Evolutionary conservation across 371 early-diverging fungal genomes (phyloP), one percentile per base, ranked within the genome.

Genomic region (Mucor sp.): DNA sequence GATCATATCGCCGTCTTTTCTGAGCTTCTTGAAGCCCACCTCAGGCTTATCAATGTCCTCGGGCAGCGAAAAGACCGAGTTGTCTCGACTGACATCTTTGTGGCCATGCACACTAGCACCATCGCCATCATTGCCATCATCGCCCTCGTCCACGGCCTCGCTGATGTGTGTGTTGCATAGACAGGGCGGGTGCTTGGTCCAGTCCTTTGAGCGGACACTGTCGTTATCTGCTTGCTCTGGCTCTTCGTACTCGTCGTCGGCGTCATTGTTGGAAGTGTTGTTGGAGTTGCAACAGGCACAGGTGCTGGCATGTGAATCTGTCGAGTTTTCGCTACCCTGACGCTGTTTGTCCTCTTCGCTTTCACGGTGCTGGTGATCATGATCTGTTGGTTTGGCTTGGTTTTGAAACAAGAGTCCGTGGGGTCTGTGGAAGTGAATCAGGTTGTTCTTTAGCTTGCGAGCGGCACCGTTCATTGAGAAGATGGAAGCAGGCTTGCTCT

Each of bases 1-100:
- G 15, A 59, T 43, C 17, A 68, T 41, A 27, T 53, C 50, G 37
- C 69, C 69, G 25, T 68, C 69, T 32, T 59, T 30, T 53, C 58
- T 37, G n/a, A 68, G 15, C 39, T 59, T 41, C 23, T 68, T 63
- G 28, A 50, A 68, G 1, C 64, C 63, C 6, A 41, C 43, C 4
- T 32, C 32, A 15, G 60, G 63, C 3, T 32, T 48, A 21, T 68
- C 63, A 12, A 62, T 35, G 19, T 68, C 58, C 0, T 41, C 60
- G 8, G 59, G 63, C 25, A 68, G 23, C 5, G 62, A 11, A 27
- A 39, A 41, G 9, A 68, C 47, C 5, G 69, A 68, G n/a, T 37
- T 63, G 2, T 63, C 58, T 58, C 58, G 32, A 19, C 23, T 58
- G 35, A 6, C 58, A 35, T 5, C 12, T 15, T 4, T 33, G 37